Evolutionary conservation across 345 rosid species (phyloP).

Genomic region (Eucalyptus caleyi): DNA sequence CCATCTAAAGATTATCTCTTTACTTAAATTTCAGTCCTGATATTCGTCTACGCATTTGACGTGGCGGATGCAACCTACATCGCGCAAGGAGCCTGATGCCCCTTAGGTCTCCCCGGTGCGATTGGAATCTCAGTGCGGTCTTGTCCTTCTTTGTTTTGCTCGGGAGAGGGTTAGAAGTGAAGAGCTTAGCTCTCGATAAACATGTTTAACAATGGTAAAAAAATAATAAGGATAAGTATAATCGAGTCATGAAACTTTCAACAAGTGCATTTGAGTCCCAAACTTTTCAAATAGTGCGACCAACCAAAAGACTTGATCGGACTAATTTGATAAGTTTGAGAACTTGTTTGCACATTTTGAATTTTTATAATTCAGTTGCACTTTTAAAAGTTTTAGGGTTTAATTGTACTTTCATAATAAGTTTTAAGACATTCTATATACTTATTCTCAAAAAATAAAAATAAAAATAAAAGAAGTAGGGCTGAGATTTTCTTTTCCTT

Average conservation of each 20-base stretch:
- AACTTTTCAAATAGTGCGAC: no score
- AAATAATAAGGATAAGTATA: neutral
- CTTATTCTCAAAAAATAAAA: neutral
- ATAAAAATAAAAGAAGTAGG: no score
- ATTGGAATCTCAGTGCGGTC: neutral
- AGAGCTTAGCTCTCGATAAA: neutral
- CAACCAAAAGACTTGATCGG: neutral
- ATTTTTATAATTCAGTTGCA: no score
- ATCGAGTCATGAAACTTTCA: no score
- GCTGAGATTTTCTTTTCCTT: neutral
- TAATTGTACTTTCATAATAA: accelerated
- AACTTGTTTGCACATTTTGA: no score
- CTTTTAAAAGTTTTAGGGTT: accelerated
- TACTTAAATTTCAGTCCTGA: neutral
- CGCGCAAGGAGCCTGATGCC: neutral
- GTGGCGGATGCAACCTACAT: neutral
- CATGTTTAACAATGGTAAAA: neutral
- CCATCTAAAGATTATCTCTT: neutral
- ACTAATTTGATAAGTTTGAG: no score
- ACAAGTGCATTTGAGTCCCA: no score
- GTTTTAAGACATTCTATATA: no score
- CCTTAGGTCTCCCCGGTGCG: neutral
- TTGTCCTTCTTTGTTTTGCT: neutral
- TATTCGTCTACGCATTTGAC: neutral
- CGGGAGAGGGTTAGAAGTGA: neutral